Base-by-base conservation (phyloP, 2,329 filamentous ascomycete genomes). In the Dactylella cylindrospora region DNA sequence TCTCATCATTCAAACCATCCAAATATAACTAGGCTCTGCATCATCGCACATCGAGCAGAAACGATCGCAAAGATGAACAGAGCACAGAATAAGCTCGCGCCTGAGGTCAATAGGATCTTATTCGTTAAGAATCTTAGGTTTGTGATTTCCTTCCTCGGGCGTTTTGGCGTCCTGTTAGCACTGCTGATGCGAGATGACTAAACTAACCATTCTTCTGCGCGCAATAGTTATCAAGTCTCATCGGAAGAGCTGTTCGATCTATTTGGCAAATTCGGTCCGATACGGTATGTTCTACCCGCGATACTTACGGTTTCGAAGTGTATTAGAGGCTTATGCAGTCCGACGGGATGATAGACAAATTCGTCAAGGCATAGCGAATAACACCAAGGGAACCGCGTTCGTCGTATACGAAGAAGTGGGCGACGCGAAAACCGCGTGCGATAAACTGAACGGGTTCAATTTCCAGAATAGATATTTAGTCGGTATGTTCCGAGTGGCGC, bases 61-160 rank as follows among this genome's bases (percentile, higher is more conserved):
- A 22, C 23, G 35, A n/a, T 35, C 41, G 25, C 80, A 83, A 86
- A 84, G 84, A 95, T 95, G 89, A 94, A 85, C 89, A 86, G 88
- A 79, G 84, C 84, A 50, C 57, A 62, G 79, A 86, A 85, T 78
- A 97, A 96, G 84, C 86, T 97, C 82, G 90, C 90, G 79, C 90
- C 93, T 78, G 93, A 98, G 87, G 90, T 96, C 79, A 97, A 97
- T 70, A 95, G 91, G 85, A 91, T 93, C 85, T 88, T 98, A 80
- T 97, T 97, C 83, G 91, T 97, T 72, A 97, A 97, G 88, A 97
- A 98, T 83, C 83, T 97, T 79, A 95, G 88, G 89, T 94, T 76
- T 69, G 79, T 76, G 55, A 59, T 49, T 47, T 57, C 50, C 40
- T 54, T 64, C 66, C 43, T 12, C 33, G 22, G 19, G 39, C n/a